Base-by-base conservation (phyloP, 2,329 filamentous ascomycete genomes). In the Pseudohalonectria lignicola region DNA sequence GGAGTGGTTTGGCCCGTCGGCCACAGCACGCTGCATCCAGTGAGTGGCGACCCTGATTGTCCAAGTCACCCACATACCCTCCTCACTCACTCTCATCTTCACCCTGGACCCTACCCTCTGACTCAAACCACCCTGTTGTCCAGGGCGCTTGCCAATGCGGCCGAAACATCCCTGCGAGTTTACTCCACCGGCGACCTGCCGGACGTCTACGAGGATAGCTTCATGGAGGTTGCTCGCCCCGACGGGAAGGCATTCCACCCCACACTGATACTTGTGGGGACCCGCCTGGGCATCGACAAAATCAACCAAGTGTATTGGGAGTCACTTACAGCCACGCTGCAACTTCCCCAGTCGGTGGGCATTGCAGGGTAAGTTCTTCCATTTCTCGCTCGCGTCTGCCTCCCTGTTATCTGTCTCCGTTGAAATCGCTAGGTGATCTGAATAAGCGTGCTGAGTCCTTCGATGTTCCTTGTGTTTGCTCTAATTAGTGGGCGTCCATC, bases 1-100 rank as follows among this genome's bases (percentile, higher is more conserved):
- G 28, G 86, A 96, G 61, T 98, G 92, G 92, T 98, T 98, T 61
- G 92, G 92, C 0, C 92, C 92, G n/a, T 95, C 87, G 15, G 92
- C 92, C 6, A 93, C 92, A 9, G 88, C 92, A 34, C 78, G 82
- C 40, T 96, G 92, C 57, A 95, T 98, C 47, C 82, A 92, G 87
- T 93, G 64, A 57, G 82, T 61, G 33, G n/a, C n/a, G n/a, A n/a
- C n/a, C n/a, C n/a, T n/a, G n/a, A n/a, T n/a, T n/a, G n/a, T n/a
- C n/a, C n/a, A n/a, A n/a, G n/a, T n/a, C n/a, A n/a, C n/a, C n/a
- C n/a, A n/a, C n/a, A n/a, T n/a, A n/a, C n/a, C n/a, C n/a, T n/a
- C n/a, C n/a, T n/a, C n/a, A n/a, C n/a, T n/a, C n/a, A n/a, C n/a
- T n/a, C n/a, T n/a, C n/a, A n/a, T n/a, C n/a, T n/a, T n/a, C n/a